Base-by-base conservation (phyloP, 441 rosid species). In the Syzygium malaccense region DNA sequence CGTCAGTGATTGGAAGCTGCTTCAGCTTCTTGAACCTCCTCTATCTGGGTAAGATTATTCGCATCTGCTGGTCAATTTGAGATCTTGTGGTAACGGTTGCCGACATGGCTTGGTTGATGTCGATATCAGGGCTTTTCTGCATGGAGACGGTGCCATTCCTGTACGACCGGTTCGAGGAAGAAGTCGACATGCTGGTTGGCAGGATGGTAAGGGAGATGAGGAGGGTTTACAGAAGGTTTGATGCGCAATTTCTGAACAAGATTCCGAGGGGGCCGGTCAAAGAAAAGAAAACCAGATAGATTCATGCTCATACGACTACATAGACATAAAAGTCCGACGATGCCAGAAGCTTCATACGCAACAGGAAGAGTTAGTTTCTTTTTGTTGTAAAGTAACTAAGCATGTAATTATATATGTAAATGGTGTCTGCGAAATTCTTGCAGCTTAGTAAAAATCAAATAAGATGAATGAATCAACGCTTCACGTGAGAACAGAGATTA, bases 11-110 rank as follows among this genome's bases (percentile, higher is more conserved):
- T 18, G 99, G 99, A 87, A 92, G 92, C 86, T 96, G 89, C 88
- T 92, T 92, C 92, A 95, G 93, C 92, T 94, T 94, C 91, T 87
- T 96, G 87, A 97, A 96, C 91, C 94, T 97, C 91, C 86, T 97
- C 37, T 96, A 93, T 89, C 55, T 94, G 12, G 94, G 99, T 96
- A 94, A 93, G 96, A 85, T 80, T 49, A 57, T 19, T 7, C n/a
- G 48, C 58, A 79, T 14, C 86, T 12, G 51, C 83, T 45, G 17
- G 51, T 37, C 17, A 71, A 37, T 71, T 41, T 37, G n/a, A 20
- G 83, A 71, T 23, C 83, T 1, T 37, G 51, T 71, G 51, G n/a
- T 37, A 20, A 71, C 15, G 80, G 80, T 71, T 71, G 41, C 75
- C 2, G 41, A 30, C 55, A 4, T 71, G 58, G 80, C 18, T 20